Percentiles rank a stretch among this genome's conserved stretches.
These are phyloP conservation scores for Elaphomyces granulatus DNA, from an alignment of 495 filamentous ascomycete species.

Conservation along the genomic window DNA sequence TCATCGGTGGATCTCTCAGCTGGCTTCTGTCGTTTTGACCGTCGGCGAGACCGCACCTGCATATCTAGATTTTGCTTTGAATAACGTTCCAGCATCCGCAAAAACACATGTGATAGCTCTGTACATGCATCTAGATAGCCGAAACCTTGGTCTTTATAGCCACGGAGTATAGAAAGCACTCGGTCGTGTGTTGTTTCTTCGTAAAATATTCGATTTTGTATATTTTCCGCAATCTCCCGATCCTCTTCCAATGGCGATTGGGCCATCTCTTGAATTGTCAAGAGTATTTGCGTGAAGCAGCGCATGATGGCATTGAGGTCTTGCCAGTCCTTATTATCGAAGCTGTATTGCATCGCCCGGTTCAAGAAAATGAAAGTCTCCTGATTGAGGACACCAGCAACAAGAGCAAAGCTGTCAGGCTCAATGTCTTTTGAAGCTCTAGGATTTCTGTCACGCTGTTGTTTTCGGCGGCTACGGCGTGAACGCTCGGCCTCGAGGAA, in stretches of 20 bases:
- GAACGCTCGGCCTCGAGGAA: slow-evolving; percentile 81
- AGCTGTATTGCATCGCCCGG: slow-evolving; percentile 58
- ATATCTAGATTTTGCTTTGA: slow-evolving; percentile 89
- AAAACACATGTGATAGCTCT: slow-evolving; percentile 79
- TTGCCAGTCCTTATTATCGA: slow-evolving; percentile 74
- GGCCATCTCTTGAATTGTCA: slow-evolving; percentile 90
- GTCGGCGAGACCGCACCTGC: slow-evolving; percentile 69
- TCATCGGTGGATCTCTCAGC: slow-evolving; percentile 16
- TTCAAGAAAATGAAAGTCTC: slow-evolving; percentile 84
- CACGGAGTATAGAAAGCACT: slow-evolving; percentile 59
- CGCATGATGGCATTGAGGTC: slow-evolving; percentile 79
- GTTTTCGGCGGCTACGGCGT: slow-evolving; percentile 44
- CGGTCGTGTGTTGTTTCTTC: slow-evolving; percentile 89
- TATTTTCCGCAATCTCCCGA: slow-evolving; percentile 96
- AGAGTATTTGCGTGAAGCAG: slow-evolving; percentile 63
- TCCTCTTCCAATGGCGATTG: slow-evolving; percentile 77
- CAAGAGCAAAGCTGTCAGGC: slow-evolving; percentile 65
- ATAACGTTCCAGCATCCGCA: slow-evolving; percentile 84
- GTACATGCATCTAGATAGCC: slow-evolving; percentile 87
- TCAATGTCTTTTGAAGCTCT: slow-evolving; percentile 37
- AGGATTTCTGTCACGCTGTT: slow-evolving; percentile 18
- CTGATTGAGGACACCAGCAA: slow-evolving; percentile 82
- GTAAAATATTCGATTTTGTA: slow-evolving; percentile 92
- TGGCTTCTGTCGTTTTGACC: slow-evolving; percentile 56
- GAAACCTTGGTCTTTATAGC: slow-evolving; percentile 87